phyloP scores from a whole-genome alignment of 345 rosid genomes.

The Sonneratia caseolaris region DNA sequence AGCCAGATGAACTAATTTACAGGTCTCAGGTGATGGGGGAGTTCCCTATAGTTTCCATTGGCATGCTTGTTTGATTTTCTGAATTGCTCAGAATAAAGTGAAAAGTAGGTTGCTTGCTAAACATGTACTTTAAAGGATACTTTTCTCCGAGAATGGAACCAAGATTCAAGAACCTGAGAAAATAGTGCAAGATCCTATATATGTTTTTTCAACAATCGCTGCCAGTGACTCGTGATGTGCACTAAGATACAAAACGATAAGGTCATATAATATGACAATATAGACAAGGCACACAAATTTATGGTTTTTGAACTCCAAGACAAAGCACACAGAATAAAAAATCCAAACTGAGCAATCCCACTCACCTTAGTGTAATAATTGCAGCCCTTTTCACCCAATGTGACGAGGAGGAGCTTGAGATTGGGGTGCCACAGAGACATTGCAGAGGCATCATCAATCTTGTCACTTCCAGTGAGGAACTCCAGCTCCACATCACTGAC shows the following conservation, averaged over 20 bases:
- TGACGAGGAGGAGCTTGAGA: slow-evolving; percentile 74
- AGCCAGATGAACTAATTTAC: no score
- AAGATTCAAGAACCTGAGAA: no score
- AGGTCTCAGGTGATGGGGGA: no score
- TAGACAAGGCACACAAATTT: not conserved
- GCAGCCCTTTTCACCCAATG: slow-evolving; percentile 93
- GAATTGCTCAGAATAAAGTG: no score
- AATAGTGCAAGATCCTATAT: no score
- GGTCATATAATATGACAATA: not conserved
- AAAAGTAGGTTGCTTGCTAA: no score
- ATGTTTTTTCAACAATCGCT: no score
- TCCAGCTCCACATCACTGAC: slow-evolving; percentile 93
- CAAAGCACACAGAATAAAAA: not conserved
- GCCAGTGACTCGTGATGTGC: no score
- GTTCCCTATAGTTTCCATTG: no score
- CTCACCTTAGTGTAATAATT: slow-evolving; percentile 85
- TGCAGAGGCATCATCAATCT: slow-evolving; percentile 68
- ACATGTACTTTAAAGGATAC: no score
- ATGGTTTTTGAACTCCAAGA: not conserved
- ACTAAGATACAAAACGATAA: not conserved
- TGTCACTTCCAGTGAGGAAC: slow-evolving; percentile 79
- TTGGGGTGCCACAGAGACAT: slow-evolving; percentile 81
- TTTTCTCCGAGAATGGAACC: no score
- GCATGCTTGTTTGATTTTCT: no score
- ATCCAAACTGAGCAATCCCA: not conserved